A percentile compares a stretch with the other conserved stretches of the same genome.
phyloP scores from a whole-genome alignment of 2,329 filamentous ascomycete genomes.

The Coniochaeta ligniaria region DNA sequence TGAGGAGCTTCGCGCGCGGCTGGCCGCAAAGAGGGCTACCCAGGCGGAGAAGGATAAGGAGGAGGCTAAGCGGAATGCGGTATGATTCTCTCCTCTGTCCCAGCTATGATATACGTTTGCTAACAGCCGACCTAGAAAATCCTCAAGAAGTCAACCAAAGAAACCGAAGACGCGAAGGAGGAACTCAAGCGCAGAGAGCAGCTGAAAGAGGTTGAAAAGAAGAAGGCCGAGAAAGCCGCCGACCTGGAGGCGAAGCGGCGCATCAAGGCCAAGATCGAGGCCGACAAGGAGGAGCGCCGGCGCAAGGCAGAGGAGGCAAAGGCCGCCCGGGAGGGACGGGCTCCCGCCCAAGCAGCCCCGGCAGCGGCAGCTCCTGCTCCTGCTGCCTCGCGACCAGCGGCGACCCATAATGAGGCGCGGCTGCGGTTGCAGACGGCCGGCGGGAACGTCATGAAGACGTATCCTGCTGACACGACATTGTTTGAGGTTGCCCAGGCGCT shows the following conservation, averaged over 20 bases:
- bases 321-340: conserved; percentile 73
- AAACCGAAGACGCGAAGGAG: conserved; percentile 84
- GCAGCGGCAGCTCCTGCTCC: conserved; percentile 36
- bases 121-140: conserved; percentile 43
- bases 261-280: conserved; percentile 89
- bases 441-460: conserved; percentile 79
- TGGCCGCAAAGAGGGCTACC: conserved; percentile 64
- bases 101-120: neutral
- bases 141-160: conserved; percentile 81
- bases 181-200: conserved; percentile 82
- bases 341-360: conserved; percentile 30
- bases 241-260: conserved; percentile 81
- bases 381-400: conserved; percentile 51
- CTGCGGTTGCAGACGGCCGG: conserved; percentile 70
- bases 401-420: conserved; percentile 72
- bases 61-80: conserved; percentile 80
- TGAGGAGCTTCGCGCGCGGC: conserved; percentile 62
- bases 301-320: conserved; percentile 81
- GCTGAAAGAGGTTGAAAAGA: conserved; percentile 81
- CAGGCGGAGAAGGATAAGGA: conserved; percentile 69
- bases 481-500: conserved; percentile 84
- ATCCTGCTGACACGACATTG: conserved; percentile 82
- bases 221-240: conserved; percentile 79
- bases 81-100: conserved; percentile 22
- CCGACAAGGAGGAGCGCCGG: conserved; percentile 83